A percentile compares a stretch with the other conserved stretches of the same genome.
These are phyloP conservation scores for Suillus occidentalis DNA, from an alignment of 768 basidiomycete genomes.

Conservation along the genomic window DNA sequence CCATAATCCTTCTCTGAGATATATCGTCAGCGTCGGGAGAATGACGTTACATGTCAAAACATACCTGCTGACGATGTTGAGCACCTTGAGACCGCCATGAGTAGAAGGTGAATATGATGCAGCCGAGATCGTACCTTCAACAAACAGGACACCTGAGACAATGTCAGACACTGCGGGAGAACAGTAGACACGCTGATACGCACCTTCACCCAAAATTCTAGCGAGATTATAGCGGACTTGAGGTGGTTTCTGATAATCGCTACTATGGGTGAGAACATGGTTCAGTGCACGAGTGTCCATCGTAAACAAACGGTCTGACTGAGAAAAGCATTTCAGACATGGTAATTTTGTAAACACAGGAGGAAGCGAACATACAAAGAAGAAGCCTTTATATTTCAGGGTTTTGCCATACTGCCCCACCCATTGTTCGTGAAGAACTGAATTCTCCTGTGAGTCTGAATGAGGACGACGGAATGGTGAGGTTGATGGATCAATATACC, in stretches of 20 bases:
- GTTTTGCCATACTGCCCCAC: constrained; percentile 46
- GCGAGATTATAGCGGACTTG: constrained; percentile 36
- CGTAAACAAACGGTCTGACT: constrained; percentile 49
- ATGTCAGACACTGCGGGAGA: background rate
- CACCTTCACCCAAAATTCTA: constrained; percentile 43
- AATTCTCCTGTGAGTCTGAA: constrained; percentile 21
- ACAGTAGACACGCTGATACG: background rate
- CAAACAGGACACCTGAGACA: constrained; percentile 46
- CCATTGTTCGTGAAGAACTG: constrained; percentile 44
- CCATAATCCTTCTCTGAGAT: constrained; percentile 31
- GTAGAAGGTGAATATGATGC: background rate
- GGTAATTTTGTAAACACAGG: background rate
- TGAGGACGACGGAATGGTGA: background rate
- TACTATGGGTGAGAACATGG: constrained; percentile 59
- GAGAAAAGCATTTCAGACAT: background rate
- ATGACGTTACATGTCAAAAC: background rate
- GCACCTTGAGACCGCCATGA: constrained; percentile 19
- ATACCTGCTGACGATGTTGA: constrained; percentile 41
- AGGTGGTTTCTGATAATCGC: constrained; percentile 58
- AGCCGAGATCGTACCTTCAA: constrained; percentile 29
- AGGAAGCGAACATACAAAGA: constrained; percentile 39
- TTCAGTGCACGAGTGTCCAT: constrained; percentile 61
- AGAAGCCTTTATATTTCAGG: constrained; percentile 42
- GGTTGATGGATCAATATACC: constrained; percentile 25
- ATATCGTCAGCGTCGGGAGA: background rate